Conservation (phyloP, 176 grass and related monocot species). For the maize (Zea mays) region Zm-B73-REFERENCE-NAM-5.0 NC_050103.1:154090001-154090500, state of each 20-base stretch:
- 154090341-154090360: too few relatives aligned
- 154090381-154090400: too few relatives aligned
- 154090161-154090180: too few relatives aligned
- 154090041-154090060: neutral
- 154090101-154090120: neutral
- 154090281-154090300: neutral
- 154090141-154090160: too few relatives aligned
- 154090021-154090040: neutral
- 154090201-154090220: neutral
- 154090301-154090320: too few relatives aligned
- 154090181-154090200: neutral
- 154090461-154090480: too few relatives aligned
- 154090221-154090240: neutral
- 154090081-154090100: neutral
- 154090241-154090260: neutral
- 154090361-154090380: too few relatives aligned
- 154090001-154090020: neutral
- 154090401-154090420: too few relatives aligned
- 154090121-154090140: neutral
- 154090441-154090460: too few relatives aligned
- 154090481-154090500: too few relatives aligned
- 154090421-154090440: too few relatives aligned
- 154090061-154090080: neutral
- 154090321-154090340: too few relatives aligned
- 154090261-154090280: slow-evolving; percentile 9